Conservation (phyloP, 2,329 filamentous ascomycete genomes). For the Alternaria arborescens region DNA sequence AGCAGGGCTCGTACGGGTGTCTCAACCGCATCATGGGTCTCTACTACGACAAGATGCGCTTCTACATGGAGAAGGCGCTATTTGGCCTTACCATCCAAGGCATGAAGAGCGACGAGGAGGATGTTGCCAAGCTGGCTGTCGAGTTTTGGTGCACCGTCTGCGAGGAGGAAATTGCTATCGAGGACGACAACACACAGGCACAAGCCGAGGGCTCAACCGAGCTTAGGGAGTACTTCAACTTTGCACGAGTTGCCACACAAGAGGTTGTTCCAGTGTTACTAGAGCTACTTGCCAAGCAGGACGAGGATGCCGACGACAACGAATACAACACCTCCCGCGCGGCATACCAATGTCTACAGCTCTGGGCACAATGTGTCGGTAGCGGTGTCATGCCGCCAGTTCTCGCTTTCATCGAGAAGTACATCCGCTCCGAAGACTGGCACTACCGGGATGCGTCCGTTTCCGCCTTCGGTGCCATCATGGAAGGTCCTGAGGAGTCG, state of each 20-base stretch:
- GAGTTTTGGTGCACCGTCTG: conserved; percentile 99
- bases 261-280: conserved; percentile 95
- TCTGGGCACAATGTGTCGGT: conserved; percentile 92
- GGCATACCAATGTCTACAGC: conserved; percentile 93
- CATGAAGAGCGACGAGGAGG: conserved; percentile 98
- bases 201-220: conserved; percentile 79
- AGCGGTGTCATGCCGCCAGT: conserved; percentile 85
- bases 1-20: conserved; percentile 95
- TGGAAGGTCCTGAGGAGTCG: conserved; percentile 96
- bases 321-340: conserved; percentile 97
- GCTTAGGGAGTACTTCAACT: conserved; percentile 93
- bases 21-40: conserved; percentile 98
- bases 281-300: conserved; percentile 90
- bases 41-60: conserved; percentile 99
- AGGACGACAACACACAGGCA: conserved; percentile 89
- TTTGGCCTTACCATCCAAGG: conserved; percentile 97
- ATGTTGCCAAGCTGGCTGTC: conserved; percentile 96
- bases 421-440: conserved; percentile 92
- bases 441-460: conserved; percentile 94
- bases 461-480: conserved; percentile 96
- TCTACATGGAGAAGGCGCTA: conserved; percentile 99
- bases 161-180: conserved; percentile 97
- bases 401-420: conserved; percentile 87
- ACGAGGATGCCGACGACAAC: conserved; percentile 94
- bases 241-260: conserved; percentile 87